Base-by-base conservation (phyloP, 768 basidiomycete species). In the Paxillus ammoniavirescens region DNA sequence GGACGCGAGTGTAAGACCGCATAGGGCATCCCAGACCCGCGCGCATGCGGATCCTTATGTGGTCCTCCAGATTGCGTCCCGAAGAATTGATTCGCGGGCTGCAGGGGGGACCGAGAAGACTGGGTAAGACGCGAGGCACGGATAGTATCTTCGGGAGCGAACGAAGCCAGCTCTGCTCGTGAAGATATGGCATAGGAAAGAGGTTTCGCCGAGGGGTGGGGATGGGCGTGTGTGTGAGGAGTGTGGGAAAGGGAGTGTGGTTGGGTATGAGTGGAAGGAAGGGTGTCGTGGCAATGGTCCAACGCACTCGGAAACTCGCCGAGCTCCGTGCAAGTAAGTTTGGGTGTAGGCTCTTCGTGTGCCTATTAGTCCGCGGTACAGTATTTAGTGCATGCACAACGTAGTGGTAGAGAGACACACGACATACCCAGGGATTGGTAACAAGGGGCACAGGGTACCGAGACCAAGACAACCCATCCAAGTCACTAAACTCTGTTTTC, bases 401-500 rank as follows among this genome's bases (percentile, higher is more conserved):
- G 12, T 14, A 26, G 26, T 26, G 26, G 35, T 35, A 35, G 13
- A 14, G 31, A 35, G 9, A 35, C 35, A 35, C 13, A n/a, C 35
- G 18, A 60, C 65, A 5, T 44, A 70, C 69, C 61, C 61, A 62
- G 6, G 65, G 54, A 37, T 61, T 63, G 18, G 56, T 69, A 18
- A 59, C 65, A 44, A 61, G 54, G 4, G 66, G 67, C 8, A 73
- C 69, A 4, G 72, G 69, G 28, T 70, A 66, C 42, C 69, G 70
- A 15, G 75, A 65, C 82, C 82, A 82, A 36, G 76, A 73, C 35
- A 82, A 66, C 0, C 83, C 83, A 50, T 85, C 83, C 14, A 85
- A 74, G 64, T 85, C 83, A 51, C 75, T 73, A 60, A 84, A 85
- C 57, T 85, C 83, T 8, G 78, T 77, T 56, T 85, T 84, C 33